A percentile compares a stretch with the other conserved stretches of the same genome.
phyloP scores from a whole-genome alignment of 306 rosid species.

The Hylodesmum podocarpum region DNA sequence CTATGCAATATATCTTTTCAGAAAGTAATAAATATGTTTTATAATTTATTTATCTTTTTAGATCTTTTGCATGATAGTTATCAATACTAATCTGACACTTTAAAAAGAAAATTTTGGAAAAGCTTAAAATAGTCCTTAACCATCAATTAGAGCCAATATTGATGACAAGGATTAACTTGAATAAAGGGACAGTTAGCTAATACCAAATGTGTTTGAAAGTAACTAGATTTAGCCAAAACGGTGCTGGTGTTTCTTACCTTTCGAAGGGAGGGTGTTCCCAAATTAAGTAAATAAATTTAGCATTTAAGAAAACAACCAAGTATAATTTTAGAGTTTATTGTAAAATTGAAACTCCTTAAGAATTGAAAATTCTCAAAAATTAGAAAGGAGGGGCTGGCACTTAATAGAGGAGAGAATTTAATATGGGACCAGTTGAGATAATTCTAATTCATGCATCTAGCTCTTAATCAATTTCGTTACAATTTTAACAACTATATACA shows the following conservation, averaged over 20 bases:
- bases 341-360: background rate
- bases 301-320: background rate
- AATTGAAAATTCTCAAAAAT: conserved; percentile 1
- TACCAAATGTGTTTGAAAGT: background rate
- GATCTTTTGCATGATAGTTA: background rate
- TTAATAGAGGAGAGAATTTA: background rate
- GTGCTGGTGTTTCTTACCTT: background rate
- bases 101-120: background rate
- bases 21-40: no score
- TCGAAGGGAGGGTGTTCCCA: background rate
- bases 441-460: background rate
- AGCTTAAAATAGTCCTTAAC: background rate
- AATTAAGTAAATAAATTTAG: background rate
- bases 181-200: background rate
- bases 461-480: background rate
- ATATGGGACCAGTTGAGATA: background rate
- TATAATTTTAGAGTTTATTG: conserved; percentile 12
- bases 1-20: no score
- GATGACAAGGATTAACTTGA: background rate
- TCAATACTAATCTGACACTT: background rate
- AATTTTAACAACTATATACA: background rate
- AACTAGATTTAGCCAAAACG: background rate
- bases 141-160: background rate
- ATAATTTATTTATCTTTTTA: no score
- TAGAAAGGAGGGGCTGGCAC: conserved; percentile 15